Conservation (phyloP, 148 eudicot species). For the Diospyros kaki region DNA sequence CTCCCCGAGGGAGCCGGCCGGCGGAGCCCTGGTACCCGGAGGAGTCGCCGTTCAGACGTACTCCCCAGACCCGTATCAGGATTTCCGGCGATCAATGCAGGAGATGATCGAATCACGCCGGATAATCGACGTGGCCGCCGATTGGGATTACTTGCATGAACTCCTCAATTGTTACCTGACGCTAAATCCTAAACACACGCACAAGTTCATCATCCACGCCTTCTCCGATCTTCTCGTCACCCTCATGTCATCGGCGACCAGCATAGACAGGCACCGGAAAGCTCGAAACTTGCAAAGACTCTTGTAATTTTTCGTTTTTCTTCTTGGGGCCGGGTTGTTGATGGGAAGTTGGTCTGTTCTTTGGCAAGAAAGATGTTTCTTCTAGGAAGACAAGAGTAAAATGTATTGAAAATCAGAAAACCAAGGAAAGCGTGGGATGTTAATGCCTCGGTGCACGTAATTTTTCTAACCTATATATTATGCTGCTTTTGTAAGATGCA, state of each 20-base stretch:
- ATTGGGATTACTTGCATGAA: conserved; percentile 57
- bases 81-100: conserved; percentile 67
- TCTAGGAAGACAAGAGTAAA: conserved; percentile 11
- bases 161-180: conserved; percentile 56
- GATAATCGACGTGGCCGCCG: conserved; percentile 17
- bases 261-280: not conserved
- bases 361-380: conserved; percentile 8
- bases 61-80: conserved; percentile 60
- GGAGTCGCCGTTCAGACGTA: conserved; percentile 49
- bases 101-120: conserved; percentile 68
- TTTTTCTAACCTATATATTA: conserved; percentile 4
- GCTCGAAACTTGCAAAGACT: not conserved
- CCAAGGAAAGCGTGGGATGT: conserved; percentile 23
- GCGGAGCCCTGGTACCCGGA: conserved; percentile 18
- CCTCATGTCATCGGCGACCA: conserved; percentile 21
- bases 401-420: conserved; percentile 4
- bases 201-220: conserved; percentile 59
- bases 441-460: conserved; percentile 25
- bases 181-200: conserved; percentile 54
- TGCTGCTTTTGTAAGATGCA: not conserved
- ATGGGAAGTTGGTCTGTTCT: not conserved
- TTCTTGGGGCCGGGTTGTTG: not conserved
- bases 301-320: not conserved
- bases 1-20: not conserved
- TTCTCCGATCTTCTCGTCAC: conserved; percentile 50